These are phyloP conservation scores for Mucor piriformis DNA, from an alignment of 371 early-diverging fungal species.

Conservation along the genomic window DNA sequence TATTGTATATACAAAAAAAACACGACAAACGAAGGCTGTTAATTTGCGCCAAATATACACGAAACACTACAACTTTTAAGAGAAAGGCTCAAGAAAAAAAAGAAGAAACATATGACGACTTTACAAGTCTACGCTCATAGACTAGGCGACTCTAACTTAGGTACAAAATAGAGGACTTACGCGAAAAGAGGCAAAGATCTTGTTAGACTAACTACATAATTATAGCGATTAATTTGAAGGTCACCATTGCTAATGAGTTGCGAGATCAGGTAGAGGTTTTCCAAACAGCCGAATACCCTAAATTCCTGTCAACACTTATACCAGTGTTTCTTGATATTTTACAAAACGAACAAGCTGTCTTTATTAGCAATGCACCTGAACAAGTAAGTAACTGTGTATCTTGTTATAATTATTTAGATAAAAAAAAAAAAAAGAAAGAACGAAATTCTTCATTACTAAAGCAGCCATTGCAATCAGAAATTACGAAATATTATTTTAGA, in stretches of 20 bases:
- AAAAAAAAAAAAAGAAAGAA: background rate
- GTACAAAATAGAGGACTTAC: constrained; percentile 29
- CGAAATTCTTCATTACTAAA: background rate
- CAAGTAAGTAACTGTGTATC: constrained; percentile 61
- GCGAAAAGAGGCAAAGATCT: background rate
- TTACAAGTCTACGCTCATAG: constrained; percentile 72
- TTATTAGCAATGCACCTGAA: constrained; percentile 78
- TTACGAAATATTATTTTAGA: constrained; percentile 89
- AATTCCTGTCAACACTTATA: constrained; percentile 76
- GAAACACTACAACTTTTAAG: background rate
- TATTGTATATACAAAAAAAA: background rate
- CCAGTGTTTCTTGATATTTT: constrained; percentile 85
- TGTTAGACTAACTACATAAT: background rate
- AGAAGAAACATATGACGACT: constrained; percentile 45
- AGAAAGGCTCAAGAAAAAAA: background rate
- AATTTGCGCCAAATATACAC: background rate
- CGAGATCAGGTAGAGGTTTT: constrained; percentile 90
- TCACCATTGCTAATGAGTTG: constrained; percentile 86
- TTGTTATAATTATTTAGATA: background rate
- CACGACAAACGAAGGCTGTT: background rate
- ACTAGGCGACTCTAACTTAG: constrained; percentile 62
- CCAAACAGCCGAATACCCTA: constrained; percentile 83
- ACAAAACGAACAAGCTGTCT: constrained; percentile 76
- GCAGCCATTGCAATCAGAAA: constrained; percentile 67
- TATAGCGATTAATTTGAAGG: constrained; percentile 66